Conservation (phyloP, 208 protist genomes). For the Leishmania lainsoni region DNA sequence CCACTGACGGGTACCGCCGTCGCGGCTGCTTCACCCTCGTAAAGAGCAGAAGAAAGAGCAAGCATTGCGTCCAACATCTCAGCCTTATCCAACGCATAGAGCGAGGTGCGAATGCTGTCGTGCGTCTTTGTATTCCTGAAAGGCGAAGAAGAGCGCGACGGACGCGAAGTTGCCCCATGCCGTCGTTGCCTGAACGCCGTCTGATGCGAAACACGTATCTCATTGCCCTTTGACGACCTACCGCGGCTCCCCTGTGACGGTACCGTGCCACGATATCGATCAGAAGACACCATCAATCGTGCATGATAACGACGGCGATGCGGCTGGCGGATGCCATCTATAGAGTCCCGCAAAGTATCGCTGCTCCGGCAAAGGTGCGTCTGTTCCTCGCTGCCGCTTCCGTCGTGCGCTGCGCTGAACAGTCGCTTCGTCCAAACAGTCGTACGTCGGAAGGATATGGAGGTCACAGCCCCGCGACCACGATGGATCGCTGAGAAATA, state of each 20-base stretch:
- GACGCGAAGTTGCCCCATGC: neutral
- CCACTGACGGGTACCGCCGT: neutral
- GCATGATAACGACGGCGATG: neutral
- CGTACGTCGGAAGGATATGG: neutral
- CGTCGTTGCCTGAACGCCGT: neutral
- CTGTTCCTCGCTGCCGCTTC: neutral
- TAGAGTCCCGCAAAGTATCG: neutral
- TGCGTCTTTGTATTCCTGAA: neutral
- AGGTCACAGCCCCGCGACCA: neutral
- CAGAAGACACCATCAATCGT: too few relatives aligned
- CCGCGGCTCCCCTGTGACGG: neutral
- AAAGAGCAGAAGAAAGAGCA: constrained; percentile 18
- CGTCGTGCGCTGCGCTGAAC: neutral
- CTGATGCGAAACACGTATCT: neutral
- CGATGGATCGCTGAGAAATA: neutral
- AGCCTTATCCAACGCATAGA: neutral
- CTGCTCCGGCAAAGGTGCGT: neutral
- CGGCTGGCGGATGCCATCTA: neutral
- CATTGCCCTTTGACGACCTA: neutral
- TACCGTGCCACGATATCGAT: neutral
- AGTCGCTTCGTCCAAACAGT: neutral
- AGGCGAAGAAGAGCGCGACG: neutral
- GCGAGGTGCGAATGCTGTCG: neutral
- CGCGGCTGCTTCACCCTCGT: constrained; percentile 29
- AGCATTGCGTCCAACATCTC: constrained; percentile 21